These are phyloP conservation scores for Claviceps cyperi DNA, from an alignment of 2,329 filamentous ascomycete genomes.

Conservation along the genomic window DNA sequence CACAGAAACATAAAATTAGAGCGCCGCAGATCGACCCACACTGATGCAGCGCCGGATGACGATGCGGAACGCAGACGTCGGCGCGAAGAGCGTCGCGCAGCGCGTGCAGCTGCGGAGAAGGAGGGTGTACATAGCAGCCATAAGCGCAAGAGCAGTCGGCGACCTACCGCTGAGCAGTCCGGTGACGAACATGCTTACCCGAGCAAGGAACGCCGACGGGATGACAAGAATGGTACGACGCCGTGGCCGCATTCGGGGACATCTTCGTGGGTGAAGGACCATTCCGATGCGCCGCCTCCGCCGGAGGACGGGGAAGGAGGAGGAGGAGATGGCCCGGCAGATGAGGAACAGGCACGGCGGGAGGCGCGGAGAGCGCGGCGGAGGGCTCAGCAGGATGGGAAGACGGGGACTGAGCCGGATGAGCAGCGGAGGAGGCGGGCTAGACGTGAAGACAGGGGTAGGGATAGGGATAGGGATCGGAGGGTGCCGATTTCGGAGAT, in stretches of 20 bases:
- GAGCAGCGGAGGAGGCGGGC: slow-evolving; percentile 28
- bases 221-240: slow-evolving; percentile 22
- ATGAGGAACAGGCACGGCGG: slow-evolving; percentile 35
- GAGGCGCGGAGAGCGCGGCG: slow-evolving; percentile 33
- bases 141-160: slow-evolving; percentile 24
- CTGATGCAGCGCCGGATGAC: slow-evolving; percentile 24
- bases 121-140: slow-evolving; percentile 21
- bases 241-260: slow-evolving; percentile 50
- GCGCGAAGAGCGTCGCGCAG: slow-evolving; percentile 35
- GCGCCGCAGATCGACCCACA: slow-evolving; percentile 31
- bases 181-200: slow-evolving; percentile 32
- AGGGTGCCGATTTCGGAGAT: slow-evolving; percentile 24
- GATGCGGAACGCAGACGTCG: slow-evolving; percentile 41
- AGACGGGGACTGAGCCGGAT: slow-evolving; percentile 27
- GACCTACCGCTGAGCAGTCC: slow-evolving; percentile 23
- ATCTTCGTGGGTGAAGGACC: slow-evolving; percentile 51
- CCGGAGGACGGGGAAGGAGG: slow-evolving; percentile 23
- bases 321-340: slow-evolving; percentile 13
- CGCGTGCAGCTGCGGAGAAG: slow-evolving; percentile 24
- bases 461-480: slow-evolving; percentile 16
- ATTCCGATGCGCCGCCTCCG: slow-evolving; percentile 46
- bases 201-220: slow-evolving; percentile 22
- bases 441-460: slow-evolving; percentile 29
- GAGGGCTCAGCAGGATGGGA: slow-evolving; percentile 28
- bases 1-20: slow-evolving; percentile 32